Conservation (phyloP, 306 rosid genomes). For the Luffa aegyptiaca region DNA sequence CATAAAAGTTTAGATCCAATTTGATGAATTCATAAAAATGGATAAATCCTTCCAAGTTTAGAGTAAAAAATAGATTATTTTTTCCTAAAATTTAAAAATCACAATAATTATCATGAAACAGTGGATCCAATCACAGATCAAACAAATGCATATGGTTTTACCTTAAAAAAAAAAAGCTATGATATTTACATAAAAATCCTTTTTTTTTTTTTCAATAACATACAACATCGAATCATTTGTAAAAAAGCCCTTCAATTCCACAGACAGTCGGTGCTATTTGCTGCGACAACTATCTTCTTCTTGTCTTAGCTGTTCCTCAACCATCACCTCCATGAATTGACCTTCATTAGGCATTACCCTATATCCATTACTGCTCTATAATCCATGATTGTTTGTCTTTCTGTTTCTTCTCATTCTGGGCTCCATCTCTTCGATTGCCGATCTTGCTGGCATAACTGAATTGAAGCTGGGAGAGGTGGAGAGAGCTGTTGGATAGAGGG, state of each 20-base stretch:
- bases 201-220: background rate
- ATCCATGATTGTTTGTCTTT: background rate
- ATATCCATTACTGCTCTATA: background rate
- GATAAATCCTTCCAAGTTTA: too few species aligned
- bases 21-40: too few species aligned
- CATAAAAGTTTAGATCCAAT: too few species aligned
- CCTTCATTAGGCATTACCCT: background rate
- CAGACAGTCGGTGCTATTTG: background rate
- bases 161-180: too few species aligned
- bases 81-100: too few species aligned
- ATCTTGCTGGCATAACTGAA: background rate
- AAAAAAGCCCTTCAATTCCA: background rate
- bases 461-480: background rate
- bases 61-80: too few species aligned
- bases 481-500: constrained; percentile 5
- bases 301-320: background rate
- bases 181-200: background rate
- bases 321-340: background rate
- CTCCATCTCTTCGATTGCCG: background rate
- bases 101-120: background rate
- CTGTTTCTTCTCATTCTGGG: background rate
- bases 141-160: background rate
- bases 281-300: background rate
- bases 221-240: background rate
- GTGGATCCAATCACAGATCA: background rate